Base-by-base conservation (phyloP, 2,329 filamentous ascomycete species). In the Fusarium multiceps region DNA sequence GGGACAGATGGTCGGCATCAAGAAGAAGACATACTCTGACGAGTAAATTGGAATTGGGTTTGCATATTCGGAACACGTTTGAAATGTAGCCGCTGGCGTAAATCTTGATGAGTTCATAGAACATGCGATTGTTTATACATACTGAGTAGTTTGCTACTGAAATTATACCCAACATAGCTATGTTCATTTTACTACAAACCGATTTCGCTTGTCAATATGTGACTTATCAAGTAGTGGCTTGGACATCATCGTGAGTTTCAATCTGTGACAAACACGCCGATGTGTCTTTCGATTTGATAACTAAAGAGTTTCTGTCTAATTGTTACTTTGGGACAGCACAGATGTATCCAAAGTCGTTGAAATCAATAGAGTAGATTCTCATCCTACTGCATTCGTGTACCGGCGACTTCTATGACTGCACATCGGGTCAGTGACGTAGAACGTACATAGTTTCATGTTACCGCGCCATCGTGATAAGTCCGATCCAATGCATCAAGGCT, bases 131-230 rank as follows among this genome's bases (percentile, higher is more conserved):
- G 47, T 20, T 55, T 71, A 56, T 46, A 59, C 25, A 66, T 60
- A 51, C 25, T 40, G 23, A 55, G 55, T 45, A 63, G 49, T 63
- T 60, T 48, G 42, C 46, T 66, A 45, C 49, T 61, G 58, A 65
- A 57, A 74, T 68, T 75, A 75, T 75, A 75, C 73, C 72, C 73
- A 63, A 71, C 46, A 66, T 50, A 71, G 53, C 46, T 49, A 65
- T 59, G 58, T 55, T 67, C 55, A 51, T 41, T 66, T 63, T 55
- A 23, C 45, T 21, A 25, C 42, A 28, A 18, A 11, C 20, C 3
- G 5, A 11, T 37, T 37, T 37, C 16, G 10, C 9, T n/a, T 37
- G 5, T 14, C 14, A 32, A 18, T 37, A 7, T 6, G 6, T 23
- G 20, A 27, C 13, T 6, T 18, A 25, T 30, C 18, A 30, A n/a